Base-by-base conservation (phyloP, 1,284 basidiomycete species). In the Boletus sp. region DNA sequence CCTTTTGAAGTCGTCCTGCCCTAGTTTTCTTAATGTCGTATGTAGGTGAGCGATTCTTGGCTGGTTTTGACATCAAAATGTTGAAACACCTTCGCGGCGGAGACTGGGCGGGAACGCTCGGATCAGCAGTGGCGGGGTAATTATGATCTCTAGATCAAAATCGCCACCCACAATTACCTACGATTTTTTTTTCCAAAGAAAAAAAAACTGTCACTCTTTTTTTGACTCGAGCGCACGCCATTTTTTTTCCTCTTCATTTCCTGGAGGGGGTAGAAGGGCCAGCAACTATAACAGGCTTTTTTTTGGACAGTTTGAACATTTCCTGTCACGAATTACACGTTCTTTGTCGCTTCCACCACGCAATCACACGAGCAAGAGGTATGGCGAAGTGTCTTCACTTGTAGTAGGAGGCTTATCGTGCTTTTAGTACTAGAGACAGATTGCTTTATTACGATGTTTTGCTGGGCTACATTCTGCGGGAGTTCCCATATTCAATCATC, bases 11-110 rank as follows among this genome's bases (percentile, higher is more conserved):
- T 27, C 9, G 5, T 12, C 19, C 2, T n/a, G 30, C 46, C n/a
- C n/a, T n/a, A n/a, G n/a, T n/a, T n/a, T n/a, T n/a, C n/a, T n/a
- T n/a, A 9, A 25, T 25, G 5, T 17, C n/a, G 16, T 35, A 7
- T 10, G n/a, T n/a, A n/a, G n/a, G n/a, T n/a, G n/a, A n/a, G n/a
- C n/a, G n/a, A n/a, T n/a, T n/a, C n/a, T 14, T 17, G 13, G 20
- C 16, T 33, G 12, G 22, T 29, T 17, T 41, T 23, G 16, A 27
- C 25, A n/a, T 27, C 26, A 5, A 27, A 34, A n/a, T 32, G 22
- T 8, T 8, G 8, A 33, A 56, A 50, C 44, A 40, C 2, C 26
- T 46, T 59, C 41, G 35, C 5, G 2, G 33, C 10, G 57, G 44
- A 30, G 26, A 34, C n/a, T 43, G 17, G 39, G 29, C 44, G 40